phyloP scores from a whole-genome alignment of 2,329 filamentous ascomycete species.

The Fusarium liriodendri region DNA sequence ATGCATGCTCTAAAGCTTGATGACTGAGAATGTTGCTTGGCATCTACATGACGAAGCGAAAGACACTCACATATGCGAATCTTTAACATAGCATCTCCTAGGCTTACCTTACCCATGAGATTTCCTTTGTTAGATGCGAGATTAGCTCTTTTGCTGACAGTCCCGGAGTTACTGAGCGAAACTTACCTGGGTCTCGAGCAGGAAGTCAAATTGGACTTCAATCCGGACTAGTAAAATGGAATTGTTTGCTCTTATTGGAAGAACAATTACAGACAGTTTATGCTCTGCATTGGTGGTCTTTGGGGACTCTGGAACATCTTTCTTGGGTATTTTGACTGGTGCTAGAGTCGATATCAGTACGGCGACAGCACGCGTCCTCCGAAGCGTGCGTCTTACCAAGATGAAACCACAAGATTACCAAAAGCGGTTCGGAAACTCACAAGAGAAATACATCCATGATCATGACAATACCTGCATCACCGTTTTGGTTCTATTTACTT shows the following conservation, averaged over 20 bases:
- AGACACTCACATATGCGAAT: not conserved
- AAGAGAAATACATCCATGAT: not conserved
- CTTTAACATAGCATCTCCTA: no score
- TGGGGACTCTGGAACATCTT: no score
- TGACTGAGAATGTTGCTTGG: not conserved
- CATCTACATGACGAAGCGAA: not conserved
- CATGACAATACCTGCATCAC: not conserved
- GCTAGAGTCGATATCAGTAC: no score
- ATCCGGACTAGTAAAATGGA: not conserved
- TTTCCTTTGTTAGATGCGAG: not conserved
- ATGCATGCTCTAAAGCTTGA: not conserved
- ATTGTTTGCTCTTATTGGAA: not conserved
- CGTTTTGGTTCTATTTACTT: not conserved
- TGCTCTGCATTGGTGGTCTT: no score
- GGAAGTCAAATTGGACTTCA: not conserved
- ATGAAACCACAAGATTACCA: fast-evolving
- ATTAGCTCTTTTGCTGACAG: not conserved
- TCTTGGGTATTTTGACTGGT: no score
- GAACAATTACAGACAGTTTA: not conserved
- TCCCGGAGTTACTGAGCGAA: not conserved
- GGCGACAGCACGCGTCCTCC: no score
- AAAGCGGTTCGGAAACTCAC: not conserved
- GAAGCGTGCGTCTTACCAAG: not conserved
- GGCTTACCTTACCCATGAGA: not conserved
- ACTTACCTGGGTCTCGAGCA: not conserved